Percentiles rank a stretch among this genome's conserved stretches.
These are phyloP conservation scores for Claviceps sp. DNA, from an alignment of 2,329 filamentous ascomycete species.

Conservation along the genomic window DNA sequence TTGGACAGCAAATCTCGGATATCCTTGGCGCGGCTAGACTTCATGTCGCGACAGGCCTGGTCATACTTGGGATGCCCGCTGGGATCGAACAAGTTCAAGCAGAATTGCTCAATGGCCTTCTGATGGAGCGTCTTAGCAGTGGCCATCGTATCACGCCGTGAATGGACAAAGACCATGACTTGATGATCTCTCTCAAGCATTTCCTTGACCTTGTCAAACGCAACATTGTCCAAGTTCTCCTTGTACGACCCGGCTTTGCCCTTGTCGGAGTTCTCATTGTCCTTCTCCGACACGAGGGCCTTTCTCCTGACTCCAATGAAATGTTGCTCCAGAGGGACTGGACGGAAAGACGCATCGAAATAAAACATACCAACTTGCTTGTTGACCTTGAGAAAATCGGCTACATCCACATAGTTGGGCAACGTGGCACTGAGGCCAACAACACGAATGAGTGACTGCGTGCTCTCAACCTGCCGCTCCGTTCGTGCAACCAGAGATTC, in stretches of 20 bases:
- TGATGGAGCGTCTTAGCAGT: slow-evolving; percentile 78
- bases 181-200: slow-evolving; percentile 92
- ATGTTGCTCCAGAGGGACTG: slow-evolving; percentile 91
- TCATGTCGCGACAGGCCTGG: slow-evolving; percentile 70
- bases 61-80: slow-evolving; percentile 66
- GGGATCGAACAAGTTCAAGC: slow-evolving; percentile 73
- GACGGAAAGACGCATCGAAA: slow-evolving; percentile 90
- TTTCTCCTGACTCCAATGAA: slow-evolving; percentile 96
- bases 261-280: slow-evolving; percentile 85
- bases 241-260: slow-evolving; percentile 74
- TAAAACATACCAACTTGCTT: slow-evolving; percentile 88
- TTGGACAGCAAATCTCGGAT: slow-evolving; percentile 80
- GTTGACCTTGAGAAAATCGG: slow-evolving; percentile 94
- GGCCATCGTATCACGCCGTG: slow-evolving; percentile 80
- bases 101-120: slow-evolving; percentile 70
- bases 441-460: slow-evolving; percentile 91
- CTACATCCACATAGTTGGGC: slow-evolving; percentile 92
- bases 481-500: slow-evolving; percentile 93
- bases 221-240: slow-evolving; percentile 76
- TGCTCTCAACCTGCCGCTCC: slow-evolving; percentile 92
- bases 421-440: slow-evolving; percentile 90
- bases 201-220: slow-evolving; percentile 87
- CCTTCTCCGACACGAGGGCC: slow-evolving; percentile 19
- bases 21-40: slow-evolving; percentile 71
- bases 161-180: slow-evolving; percentile 98